These are phyloP conservation scores for Hyphodiscus hymeniophilus DNA, from an alignment of 495 filamentous ascomycete species.

Conservation along the genomic window DNA sequence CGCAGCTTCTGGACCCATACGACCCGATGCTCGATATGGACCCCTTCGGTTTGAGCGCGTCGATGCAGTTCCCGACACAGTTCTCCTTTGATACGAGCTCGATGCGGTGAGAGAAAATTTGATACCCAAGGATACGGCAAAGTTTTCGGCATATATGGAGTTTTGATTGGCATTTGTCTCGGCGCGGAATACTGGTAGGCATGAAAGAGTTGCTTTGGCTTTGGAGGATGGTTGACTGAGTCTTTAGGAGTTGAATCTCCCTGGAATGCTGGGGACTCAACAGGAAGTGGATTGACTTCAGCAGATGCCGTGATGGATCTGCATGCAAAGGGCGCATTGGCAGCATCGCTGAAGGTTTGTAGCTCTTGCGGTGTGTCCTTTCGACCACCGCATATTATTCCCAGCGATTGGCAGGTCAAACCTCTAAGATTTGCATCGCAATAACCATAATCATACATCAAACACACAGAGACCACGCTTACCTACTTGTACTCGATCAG, in stretches of 20 bases:
- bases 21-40: constrained; percentile 81
- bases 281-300: background rate
- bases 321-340: too few relatives aligned
- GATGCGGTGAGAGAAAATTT: constrained; percentile 34
- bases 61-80: constrained; percentile 89
- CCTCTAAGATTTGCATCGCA: too few relatives aligned
- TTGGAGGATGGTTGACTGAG: background rate
- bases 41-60: constrained; percentile 82
- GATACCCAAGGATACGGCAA: constrained; percentile 17
- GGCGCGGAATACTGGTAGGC: background rate
- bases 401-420: too few relatives aligned
- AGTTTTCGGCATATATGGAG: background rate
- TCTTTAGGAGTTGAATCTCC: background rate
- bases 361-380: too few relatives aligned
- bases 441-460: too few relatives aligned
- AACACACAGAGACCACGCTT: too few relatives aligned
- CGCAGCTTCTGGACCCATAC: constrained; percentile 62
- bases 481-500: too few relatives aligned
- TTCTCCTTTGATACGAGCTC: constrained; percentile 71
- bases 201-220: background rate
- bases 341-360: too few relatives aligned
- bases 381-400: too few relatives aligned
- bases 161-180: background rate
- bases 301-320: too few relatives aligned
- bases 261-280: background rate